phyloP scores from a whole-genome alignment of 176 grass and related monocot genomes.

The Miscanthus lutarioriparius region DNA sequence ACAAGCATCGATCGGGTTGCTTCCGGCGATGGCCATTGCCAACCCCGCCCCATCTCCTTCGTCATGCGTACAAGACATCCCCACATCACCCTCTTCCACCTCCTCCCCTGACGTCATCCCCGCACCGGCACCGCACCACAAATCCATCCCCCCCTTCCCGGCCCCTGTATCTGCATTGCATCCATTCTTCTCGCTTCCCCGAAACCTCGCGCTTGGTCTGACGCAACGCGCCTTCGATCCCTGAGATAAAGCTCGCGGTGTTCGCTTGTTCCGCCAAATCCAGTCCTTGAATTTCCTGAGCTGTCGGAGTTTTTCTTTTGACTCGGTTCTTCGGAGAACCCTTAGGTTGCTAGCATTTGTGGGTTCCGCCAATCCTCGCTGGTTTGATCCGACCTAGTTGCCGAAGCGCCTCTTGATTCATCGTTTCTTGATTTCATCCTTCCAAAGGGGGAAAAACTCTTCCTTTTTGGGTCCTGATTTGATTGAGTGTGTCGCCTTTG shows the following conservation, averaged over 20 bases:
- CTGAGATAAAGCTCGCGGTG: slow-evolving; percentile 14
- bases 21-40: slow-evolving; percentile 65
- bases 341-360: neutral
- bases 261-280: neutral
- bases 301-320: neutral
- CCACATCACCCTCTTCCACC: slow-evolving; percentile 24
- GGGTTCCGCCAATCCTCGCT: slow-evolving; percentile 12
- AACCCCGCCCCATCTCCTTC: slow-evolving; percentile 32
- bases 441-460: neutral
- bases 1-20: slow-evolving; percentile 79
- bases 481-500: neutral
- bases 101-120: slow-evolving; percentile 33
- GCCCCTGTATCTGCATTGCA: slow-evolving; percentile 4
- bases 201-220: slow-evolving; percentile 29
- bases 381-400: slow-evolving; percentile 30
- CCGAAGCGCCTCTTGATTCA: neutral
- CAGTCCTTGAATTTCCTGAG: neutral
- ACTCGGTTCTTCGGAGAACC: neutral
- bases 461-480: slow-evolving; percentile 1
- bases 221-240: slow-evolving; percentile 14
- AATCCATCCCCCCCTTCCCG: neutral
- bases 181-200: slow-evolving; percentile 10
- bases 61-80: slow-evolving; percentile 91
- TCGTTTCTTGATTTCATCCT: slow-evolving; percentile 21
- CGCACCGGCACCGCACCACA: slow-evolving; percentile 19